Conservation (phyloP, 257 asterid species). For the Gentiana straminea region DNA sequence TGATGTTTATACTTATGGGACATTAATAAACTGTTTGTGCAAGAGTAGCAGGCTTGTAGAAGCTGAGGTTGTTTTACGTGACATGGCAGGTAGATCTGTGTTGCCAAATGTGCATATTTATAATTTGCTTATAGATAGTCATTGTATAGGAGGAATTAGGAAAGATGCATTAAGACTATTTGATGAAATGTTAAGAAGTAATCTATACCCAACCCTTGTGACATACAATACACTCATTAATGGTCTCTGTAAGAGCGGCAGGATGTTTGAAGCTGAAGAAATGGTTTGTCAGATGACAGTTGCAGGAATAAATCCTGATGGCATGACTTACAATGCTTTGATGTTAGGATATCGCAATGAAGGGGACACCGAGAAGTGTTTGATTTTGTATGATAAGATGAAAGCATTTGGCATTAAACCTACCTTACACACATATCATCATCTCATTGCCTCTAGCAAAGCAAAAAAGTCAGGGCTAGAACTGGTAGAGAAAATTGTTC, state of each 20-base stretch:
- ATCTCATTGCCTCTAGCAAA: conserved; percentile 40
- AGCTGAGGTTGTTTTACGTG: not conserved
- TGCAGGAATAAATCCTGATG: conserved; percentile 52
- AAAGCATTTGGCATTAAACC: conserved; percentile 54
- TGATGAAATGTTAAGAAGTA: not conserved
- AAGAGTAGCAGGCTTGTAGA: not conserved
- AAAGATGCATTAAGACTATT: not conserved
- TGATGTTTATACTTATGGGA: not conserved
- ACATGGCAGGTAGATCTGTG: not conserved
- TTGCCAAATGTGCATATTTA: not conserved
- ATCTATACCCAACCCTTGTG: not conserved
- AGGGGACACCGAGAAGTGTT: conserved; percentile 42
- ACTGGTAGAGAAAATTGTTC: conserved; percentile 43
- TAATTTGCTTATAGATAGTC: not conserved
- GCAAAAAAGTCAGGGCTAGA: conserved; percentile 23
- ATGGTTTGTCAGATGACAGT: conserved; percentile 23
- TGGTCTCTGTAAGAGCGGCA: conserved; percentile 50
- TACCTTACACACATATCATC: conserved; percentile 52
- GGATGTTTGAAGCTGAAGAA: conserved; percentile 46
- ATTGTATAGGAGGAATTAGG: not conserved
- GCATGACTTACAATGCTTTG: conserved; percentile 61
- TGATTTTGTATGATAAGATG: conserved; percentile 47
- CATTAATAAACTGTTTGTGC: not conserved
- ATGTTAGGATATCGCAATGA: conserved; percentile 44
- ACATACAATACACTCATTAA: conserved; percentile 14